Evolutionary conservation across 2,329 filamentous ascomycete species (phyloP).

Genomic region (Pseudocercospora vitis): DNA sequence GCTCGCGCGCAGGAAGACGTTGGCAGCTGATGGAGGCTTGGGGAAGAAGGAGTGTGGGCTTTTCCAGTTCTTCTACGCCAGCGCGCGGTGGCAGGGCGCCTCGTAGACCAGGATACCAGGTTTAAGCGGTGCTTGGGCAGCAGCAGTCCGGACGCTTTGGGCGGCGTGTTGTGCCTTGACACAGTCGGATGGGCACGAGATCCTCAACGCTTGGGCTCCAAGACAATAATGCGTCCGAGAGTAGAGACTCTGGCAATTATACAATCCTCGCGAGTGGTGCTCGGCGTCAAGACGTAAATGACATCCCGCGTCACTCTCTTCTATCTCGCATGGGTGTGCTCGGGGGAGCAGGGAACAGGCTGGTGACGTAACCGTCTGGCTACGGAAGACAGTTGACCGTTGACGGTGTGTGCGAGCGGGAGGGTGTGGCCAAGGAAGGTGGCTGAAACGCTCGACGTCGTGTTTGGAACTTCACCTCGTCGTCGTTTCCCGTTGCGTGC

Average conservation of each 20-base stretch:
- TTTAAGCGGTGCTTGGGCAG: slow-evolving; percentile 7
- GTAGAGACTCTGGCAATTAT: background rate
- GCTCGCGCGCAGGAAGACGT: slow-evolving; percentile 5
- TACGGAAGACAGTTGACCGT: background rate
- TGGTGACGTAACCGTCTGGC: slow-evolving; percentile 4
- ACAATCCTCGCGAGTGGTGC: background rate
- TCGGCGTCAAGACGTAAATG: background rate
- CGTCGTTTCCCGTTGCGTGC: too few relatives aligned
- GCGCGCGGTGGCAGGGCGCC: slow-evolving; percentile 7
- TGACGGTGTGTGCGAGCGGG: background rate
- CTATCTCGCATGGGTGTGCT: background rate
- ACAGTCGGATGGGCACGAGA: background rate
- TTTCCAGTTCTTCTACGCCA: slow-evolving; percentile 7
- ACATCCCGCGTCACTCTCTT: slow-evolving; percentile 2
- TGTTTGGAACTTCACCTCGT: background rate
- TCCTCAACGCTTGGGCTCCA: slow-evolving; percentile 3
- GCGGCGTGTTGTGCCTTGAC: background rate
- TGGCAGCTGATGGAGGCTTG: background rate
- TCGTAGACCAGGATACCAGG: slow-evolving; percentile 8
- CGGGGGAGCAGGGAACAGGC: background rate
- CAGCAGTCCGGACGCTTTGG: slow-evolving; percentile 6
- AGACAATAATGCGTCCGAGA: slow-evolving; percentile 3
- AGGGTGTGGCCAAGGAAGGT: background rate
- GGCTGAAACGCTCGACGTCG: background rate
- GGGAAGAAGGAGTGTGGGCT: background rate